Percentiles rank a stretch among this genome's conserved stretches.
Evolutionary conservation across 352 stramenopile species (phyloP).

Genomic region (Globisporangium heterothallicum): DNA sequence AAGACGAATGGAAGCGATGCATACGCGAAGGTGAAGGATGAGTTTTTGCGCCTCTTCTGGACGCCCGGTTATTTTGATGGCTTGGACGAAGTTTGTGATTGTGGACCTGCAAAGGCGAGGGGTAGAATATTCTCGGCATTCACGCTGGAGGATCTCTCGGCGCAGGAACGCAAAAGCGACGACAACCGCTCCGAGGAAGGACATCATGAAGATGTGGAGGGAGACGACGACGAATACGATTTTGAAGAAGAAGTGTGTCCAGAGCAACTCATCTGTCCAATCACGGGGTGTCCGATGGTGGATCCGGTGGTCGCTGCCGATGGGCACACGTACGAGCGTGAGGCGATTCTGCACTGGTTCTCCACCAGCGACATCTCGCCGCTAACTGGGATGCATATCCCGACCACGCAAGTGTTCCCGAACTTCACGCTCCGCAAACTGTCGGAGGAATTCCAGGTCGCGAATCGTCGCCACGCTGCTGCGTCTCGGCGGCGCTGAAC

Average conservation of each 20-base stretch:
- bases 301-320: constrained; percentile 96
- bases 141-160: constrained; percentile 26
- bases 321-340: constrained; percentile 96
- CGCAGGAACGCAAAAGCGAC: constrained; percentile 23
- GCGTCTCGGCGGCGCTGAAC: constrained; percentile 12
- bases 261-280: constrained; percentile 87
- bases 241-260: constrained; percentile 27
- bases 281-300: constrained; percentile 93
- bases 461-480: constrained; percentile 4
- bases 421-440: constrained; percentile 72
- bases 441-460: constrained; percentile 50
- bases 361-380: constrained; percentile 75
- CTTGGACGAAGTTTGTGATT: constrained; percentile 37
- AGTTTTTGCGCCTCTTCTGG: constrained; percentile 55
- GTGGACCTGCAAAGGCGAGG: constrained; percentile 30
- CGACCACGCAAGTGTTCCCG: constrained; percentile 66
- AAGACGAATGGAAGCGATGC: constrained; percentile 34
- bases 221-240: constrained; percentile 22
- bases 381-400: constrained; percentile 69
- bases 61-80: constrained; percentile 16
- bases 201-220: constrained; percentile 7
- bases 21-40: constrained; percentile 34
- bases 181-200: constrained; percentile 23
- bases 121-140: constrained; percentile 53
- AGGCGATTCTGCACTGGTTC: constrained; percentile 93